Percentiles rank a stretch among this genome's conserved stretches.
phyloP scores from a whole-genome alignment of 768 basidiomycete genomes.

The Tylopilus felleus region DNA sequence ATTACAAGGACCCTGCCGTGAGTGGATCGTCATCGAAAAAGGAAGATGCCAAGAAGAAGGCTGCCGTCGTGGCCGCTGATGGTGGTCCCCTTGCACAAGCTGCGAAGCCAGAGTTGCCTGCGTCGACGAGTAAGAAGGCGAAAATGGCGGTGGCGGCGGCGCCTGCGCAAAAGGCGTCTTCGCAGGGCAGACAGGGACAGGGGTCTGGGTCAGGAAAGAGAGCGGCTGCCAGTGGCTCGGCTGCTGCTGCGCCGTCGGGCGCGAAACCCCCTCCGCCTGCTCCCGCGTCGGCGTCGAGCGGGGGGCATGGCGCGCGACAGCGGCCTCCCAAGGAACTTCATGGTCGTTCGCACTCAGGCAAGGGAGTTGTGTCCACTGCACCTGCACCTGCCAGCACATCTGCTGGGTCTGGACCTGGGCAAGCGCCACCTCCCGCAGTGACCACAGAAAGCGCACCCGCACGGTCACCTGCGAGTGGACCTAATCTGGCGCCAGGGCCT shows the following conservation, averaged over 20 bases:
- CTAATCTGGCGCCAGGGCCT: background rate
- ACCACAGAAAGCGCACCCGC: constrained; percentile 3
- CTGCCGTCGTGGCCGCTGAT: background rate
- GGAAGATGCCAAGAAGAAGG: constrained; percentile 40
- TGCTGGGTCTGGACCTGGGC: too few species aligned
- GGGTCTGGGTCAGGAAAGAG: too few species aligned
- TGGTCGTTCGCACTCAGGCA: constrained; percentile 15
- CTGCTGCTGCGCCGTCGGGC: background rate
- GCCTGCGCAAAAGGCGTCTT: constrained; percentile 19
- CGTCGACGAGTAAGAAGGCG: constrained; percentile 34
- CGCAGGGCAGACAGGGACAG: background rate
- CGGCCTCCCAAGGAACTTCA: constrained; percentile 18
- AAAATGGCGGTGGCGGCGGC: constrained; percentile 29
- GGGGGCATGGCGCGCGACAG: constrained; percentile 7
- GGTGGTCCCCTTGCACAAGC: too few species aligned
- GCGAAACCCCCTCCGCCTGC: constrained; percentile 21
- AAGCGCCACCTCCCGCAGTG: background rate
- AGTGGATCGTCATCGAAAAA: constrained; percentile 33
- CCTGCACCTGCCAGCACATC: background rate
- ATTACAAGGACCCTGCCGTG: constrained; percentile 54
- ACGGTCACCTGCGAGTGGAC: constrained; percentile 7
- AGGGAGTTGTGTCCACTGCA: background rate
- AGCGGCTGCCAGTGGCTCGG: background rate
- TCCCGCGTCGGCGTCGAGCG: constrained; percentile 1
- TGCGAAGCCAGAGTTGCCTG: constrained; percentile 33